phyloP scores from a whole-genome alignment of 2,329 filamentous ascomycete species.

The Exophiala sp. region DNA sequence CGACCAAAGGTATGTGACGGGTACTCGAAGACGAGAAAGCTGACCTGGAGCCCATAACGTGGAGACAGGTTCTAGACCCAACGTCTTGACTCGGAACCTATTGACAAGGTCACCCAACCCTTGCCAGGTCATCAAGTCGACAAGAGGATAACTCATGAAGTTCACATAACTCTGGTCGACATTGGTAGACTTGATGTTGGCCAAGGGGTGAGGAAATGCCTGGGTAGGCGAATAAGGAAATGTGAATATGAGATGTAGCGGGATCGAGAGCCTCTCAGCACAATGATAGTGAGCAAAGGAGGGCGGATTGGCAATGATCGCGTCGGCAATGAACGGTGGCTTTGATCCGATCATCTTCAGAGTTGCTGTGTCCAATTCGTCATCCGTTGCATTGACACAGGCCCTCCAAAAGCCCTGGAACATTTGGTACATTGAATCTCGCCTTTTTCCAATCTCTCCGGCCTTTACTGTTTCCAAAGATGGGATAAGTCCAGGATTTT shows the following conservation, averaged over 20 bases:
- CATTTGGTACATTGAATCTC: slow-evolving; percentile 74
- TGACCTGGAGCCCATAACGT: slow-evolving; percentile 74
- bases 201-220: slow-evolving; percentile 70
- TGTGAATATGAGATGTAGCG: slow-evolving; percentile 36
- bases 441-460: slow-evolving; percentile 66
- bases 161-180: slow-evolving; percentile 71
- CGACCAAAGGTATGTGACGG: slow-evolving; percentile 68
- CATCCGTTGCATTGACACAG: slow-evolving; percentile 65
- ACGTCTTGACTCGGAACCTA: slow-evolving; percentile 64
- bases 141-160: slow-evolving; percentile 74
- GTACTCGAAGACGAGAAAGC: slow-evolving; percentile 68
- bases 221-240: slow-evolving; percentile 73
- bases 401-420: slow-evolving; percentile 79
- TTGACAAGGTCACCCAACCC: slow-evolving; percentile 73
- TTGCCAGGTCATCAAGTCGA: slow-evolving; percentile 65
- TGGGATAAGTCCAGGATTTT: slow-evolving; percentile 72
- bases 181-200: slow-evolving; percentile 69
- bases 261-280: slow-evolving; percentile 35
- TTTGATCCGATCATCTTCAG: slow-evolving; percentile 63
- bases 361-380: slow-evolving; percentile 60
- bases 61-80: slow-evolving; percentile 69
- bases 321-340: slow-evolving; percentile 36
- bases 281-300: slow-evolving; percentile 38
- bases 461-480: slow-evolving; percentile 67
- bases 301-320: slow-evolving; percentile 39